Evolutionary conservation across 1,284 basidiomycete species (phyloP), one percentile per base, ranked within the genome.

Genomic region (Cerioporus squamosus): DNA sequence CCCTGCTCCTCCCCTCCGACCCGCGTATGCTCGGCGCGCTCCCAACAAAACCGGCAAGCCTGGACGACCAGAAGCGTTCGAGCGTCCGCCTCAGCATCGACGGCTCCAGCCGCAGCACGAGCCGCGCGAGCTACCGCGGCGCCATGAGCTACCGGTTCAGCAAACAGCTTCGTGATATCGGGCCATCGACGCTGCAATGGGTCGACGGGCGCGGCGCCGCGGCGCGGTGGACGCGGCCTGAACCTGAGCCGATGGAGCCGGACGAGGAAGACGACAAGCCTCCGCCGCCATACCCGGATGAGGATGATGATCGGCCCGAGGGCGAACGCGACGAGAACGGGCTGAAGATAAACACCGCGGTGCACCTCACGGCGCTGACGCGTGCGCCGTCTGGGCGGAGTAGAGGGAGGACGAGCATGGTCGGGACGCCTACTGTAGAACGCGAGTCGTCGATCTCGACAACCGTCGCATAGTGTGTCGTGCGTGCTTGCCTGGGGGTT

Each of bases 1-100:
- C 94, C 0, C 81, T 98, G 50, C 80, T 88, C 17, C 84, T 97
- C 46, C 95, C 95, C 3, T 86, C 86, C 3, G 86, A 93, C 66
- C 88, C 90, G 29, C 83, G 84, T 24, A 82, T 91, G 69, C 81
- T 98, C 14, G 84, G 90, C 18, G 94, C 93, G 4, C 75, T 83
- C 12, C 86, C 90, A 0, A 79, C 73, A 50, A 83, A 79, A 65
- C 73, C 70, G 33, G 57, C 75, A 17, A 66, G 76, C 15, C 64
- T 74, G 52, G 76, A 79, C 18, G 76, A 78, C 39, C 71, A 72
- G 45, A 72, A 68, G 53, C 67, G 55, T 40, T 64, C 45, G 23
- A 72, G 71, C 52, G 62, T 68, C 40, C 68, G 70, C n/a, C 67
- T 70, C 31, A 67, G 65, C 23, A 64, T 70, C 22, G 75, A 79